phyloP scores from a whole-genome alignment of 2,329 filamentous ascomycete species.

The Aspergillus brasiliensis region DNA sequence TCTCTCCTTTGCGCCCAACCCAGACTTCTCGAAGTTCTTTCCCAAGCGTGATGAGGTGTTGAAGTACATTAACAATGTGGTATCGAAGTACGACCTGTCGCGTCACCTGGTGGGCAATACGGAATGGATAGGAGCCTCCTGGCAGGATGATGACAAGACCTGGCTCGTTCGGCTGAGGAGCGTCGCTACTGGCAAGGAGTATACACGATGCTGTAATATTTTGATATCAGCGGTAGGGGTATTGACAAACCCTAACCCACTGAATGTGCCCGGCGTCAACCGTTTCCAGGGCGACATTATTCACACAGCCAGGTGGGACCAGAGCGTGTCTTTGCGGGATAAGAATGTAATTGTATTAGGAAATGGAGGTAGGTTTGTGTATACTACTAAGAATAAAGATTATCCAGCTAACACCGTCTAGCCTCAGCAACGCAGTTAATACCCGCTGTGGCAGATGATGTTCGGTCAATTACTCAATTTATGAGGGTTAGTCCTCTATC shows the following conservation, averaged over 20 bases:
- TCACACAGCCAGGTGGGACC: constrained; percentile 20
- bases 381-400: background rate
- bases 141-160: constrained; percentile 9
- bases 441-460: constrained; percentile 12
- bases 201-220: constrained; percentile 8
- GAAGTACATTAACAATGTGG: constrained; percentile 11
- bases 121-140: constrained; percentile 16
- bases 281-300: constrained; percentile 13
- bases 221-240: constrained; percentile 20
- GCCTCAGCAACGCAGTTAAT: constrained; percentile 19
- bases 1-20: constrained; percentile 16
- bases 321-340: background rate
- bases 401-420: background rate
- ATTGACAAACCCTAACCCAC: constrained; percentile 9
- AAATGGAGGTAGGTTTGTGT: constrained; percentile 19
- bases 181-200: background rate
- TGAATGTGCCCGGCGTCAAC: constrained; percentile 7
- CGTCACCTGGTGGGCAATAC: constrained; percentile 10
- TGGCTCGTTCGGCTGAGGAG: constrained; percentile 13
- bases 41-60: constrained; percentile 14
- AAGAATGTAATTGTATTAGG: constrained; percentile 20
- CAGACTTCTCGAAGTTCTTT: constrained; percentile 9
- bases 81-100: background rate
- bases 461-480: constrained; percentile 14
- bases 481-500: constrained; percentile 12